Percentiles rank a stretch among this genome's conserved stretches.
phyloP scores from a whole-genome alignment of 2,329 filamentous ascomycete genomes.

The Neonectria faginata region DNA sequence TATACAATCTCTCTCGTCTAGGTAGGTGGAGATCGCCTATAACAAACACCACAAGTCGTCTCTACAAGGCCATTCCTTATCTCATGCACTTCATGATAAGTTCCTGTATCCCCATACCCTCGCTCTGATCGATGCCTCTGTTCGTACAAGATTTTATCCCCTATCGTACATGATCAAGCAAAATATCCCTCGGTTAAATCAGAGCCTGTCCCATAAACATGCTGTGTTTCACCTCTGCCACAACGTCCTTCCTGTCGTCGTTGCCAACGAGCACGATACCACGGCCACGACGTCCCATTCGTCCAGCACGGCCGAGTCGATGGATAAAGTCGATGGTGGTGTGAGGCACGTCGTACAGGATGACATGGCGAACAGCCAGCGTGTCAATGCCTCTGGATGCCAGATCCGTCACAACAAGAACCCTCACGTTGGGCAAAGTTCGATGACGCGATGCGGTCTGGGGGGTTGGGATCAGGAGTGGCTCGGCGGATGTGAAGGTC shows the following conservation, averaged over 20 bases:
- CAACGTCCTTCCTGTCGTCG: conserved; percentile 88
- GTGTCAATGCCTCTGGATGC: conserved; percentile 96
- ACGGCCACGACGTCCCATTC: conserved; percentile 90
- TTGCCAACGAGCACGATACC: conserved; percentile 92
- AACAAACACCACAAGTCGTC: conserved; percentile 18
- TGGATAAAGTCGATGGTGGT: conserved; percentile 99
- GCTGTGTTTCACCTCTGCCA: conserved; percentile 89
- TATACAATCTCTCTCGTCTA: conserved; percentile 4
- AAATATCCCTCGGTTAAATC: conserved; percentile 61
- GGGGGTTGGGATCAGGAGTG: conserved; percentile 50
- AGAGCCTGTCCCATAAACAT: conserved; percentile 86
- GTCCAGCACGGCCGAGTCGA: conserved; percentile 87
- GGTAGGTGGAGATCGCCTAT: conserved; percentile 31
- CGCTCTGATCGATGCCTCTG: conserved; percentile 20
- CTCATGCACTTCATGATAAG: not conserved
- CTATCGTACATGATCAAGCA: conserved; percentile 39
- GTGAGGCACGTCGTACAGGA: conserved; percentile 97
- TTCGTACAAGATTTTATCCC: conserved; percentile 32
- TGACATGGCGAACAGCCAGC: conserved; percentile 87
- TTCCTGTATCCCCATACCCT: conserved; percentile 13
- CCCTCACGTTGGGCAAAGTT: conserved; percentile 81
- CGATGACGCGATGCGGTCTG: conserved; percentile 55
- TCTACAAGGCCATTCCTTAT: conserved; percentile 17
- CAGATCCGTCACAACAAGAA: conserved; percentile 93
- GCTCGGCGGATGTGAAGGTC: conserved; percentile 72